Percentiles rank a stretch among this genome's conserved stretches.
These are phyloP conservation scores for Phytopythium mirpurense DNA, from an alignment of 352 stramenopile species.

Conservation along the genomic window DNA sequence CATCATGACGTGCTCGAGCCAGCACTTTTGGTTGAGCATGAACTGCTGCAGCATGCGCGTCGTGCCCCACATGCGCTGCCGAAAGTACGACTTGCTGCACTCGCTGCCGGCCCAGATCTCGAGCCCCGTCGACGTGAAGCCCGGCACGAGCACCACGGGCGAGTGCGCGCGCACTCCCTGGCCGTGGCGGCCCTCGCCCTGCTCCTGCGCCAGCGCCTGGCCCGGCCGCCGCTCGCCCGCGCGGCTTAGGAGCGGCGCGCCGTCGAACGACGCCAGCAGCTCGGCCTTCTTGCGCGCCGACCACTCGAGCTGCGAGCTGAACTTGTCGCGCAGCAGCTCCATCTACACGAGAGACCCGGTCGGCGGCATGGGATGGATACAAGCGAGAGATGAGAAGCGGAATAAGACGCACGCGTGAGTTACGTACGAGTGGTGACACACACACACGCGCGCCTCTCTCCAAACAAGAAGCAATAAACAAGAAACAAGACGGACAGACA, in stretches of 20 bases:
- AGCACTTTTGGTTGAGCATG: constrained; percentile 90
- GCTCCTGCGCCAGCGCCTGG: constrained; percentile 31
- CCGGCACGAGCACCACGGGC: constrained; percentile 89
- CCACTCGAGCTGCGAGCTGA: constrained; percentile 60
- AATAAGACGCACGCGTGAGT: not conserved
- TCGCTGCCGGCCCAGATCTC: constrained; percentile 92
- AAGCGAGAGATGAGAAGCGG: not conserved
- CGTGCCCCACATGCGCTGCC: constrained; percentile 92
- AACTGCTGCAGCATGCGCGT: constrained; percentile 86
- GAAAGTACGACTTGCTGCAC: constrained; percentile 86
- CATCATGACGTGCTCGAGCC: constrained; percentile 90
- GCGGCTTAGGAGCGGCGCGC: constrained; percentile 32
- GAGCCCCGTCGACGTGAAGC: constrained; percentile 92
- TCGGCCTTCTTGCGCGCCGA: constrained; percentile 64
- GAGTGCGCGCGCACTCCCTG: constrained; percentile 55
- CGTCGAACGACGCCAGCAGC: constrained; percentile 54
- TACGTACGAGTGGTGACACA: no score
- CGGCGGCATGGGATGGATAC: not conserved
- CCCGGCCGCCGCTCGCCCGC: constrained; percentile 39
- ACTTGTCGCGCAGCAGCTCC: constrained; percentile 46
- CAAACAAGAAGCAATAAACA: no score
- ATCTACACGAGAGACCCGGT: constrained; percentile 21
- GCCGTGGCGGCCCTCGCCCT: no score
- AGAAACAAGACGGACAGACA: no score
- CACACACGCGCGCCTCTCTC: no score